phyloP scores from a whole-genome alignment of 257 asterid genomes.

The Plantago ovata region DNA sequence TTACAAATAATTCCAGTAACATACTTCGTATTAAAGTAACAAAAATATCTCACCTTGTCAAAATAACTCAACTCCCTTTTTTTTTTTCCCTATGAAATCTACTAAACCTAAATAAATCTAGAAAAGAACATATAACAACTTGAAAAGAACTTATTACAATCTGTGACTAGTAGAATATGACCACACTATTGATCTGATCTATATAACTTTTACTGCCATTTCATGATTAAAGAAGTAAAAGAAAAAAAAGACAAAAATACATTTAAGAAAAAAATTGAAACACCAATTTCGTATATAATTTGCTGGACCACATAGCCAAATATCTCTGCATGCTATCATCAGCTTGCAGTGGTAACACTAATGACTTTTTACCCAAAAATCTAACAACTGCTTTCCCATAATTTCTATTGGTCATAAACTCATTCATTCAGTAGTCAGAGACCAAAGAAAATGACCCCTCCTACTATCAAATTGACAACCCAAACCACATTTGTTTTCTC shows the following conservation, averaged over 20 bases:
- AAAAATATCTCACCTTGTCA: too few species aligned
- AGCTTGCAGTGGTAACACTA: not conserved
- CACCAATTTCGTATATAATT: not conserved
- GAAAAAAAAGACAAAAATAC: not conserved
- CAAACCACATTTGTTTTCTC: not conserved
- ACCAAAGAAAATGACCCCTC: slow-evolving; percentile 12
- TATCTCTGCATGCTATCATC: not conserved
- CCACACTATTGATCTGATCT: too few species aligned
- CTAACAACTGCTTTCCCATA: slow-evolving; percentile 2
- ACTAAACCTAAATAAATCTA: too few species aligned
- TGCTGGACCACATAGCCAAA: not conserved
- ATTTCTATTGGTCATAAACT: slow-evolving; percentile 14
- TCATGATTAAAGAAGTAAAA: too few species aligned
- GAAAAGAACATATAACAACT: too few species aligned
- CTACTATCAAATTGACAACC: not conserved
- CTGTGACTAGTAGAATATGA: too few species aligned
- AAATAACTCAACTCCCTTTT: too few species aligned
- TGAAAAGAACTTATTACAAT: too few species aligned
- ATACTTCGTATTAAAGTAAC: too few species aligned
- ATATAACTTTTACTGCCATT: too few species aligned
- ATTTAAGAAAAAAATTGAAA: not conserved
- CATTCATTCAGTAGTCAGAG: slow-evolving; percentile 15
- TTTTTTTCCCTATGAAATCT: too few species aligned
- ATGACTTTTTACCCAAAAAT: slow-evolving; percentile 12
- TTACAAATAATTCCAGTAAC: too few species aligned